Conservation (phyloP, 2,329 filamentous ascomycete species). For the Achaetomium macrosporum region DNA sequence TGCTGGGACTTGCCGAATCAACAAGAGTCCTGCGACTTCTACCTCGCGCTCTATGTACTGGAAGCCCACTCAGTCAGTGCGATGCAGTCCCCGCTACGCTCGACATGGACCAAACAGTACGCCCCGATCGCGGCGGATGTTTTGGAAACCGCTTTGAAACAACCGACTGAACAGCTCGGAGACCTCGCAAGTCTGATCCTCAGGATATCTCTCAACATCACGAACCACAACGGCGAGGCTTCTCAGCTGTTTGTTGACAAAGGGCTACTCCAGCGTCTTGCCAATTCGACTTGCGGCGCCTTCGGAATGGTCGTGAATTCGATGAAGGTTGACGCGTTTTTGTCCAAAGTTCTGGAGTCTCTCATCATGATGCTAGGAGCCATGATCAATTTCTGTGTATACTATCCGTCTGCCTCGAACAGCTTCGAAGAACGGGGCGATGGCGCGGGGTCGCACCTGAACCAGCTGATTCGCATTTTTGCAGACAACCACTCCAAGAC, state of each 20-base stretch:
- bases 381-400: constrained; percentile 82
- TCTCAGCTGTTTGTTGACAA: constrained; percentile 64
- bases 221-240: constrained; percentile 69
- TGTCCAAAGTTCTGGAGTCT: constrained; percentile 54
- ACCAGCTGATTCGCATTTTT: constrained; percentile 59
- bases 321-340: constrained; percentile 44
- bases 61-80: constrained; percentile 48
- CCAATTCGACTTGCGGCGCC: constrained; percentile 44
- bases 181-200: constrained; percentile 47
- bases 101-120: constrained; percentile 44
- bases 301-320: constrained; percentile 45
- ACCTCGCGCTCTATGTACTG: constrained; percentile 43
- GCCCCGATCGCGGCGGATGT: constrained; percentile 47
- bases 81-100: constrained; percentile 38
- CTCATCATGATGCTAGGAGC: constrained; percentile 74
- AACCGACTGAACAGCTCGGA: constrained; percentile 33
- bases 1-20: constrained; percentile 34
- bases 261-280: constrained; percentile 45
- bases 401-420: constrained; percentile 57
- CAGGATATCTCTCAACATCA: constrained; percentile 75
- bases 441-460: constrained; percentile 42
- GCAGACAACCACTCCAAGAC: constrained; percentile 59
- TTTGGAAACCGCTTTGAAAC: constrained; percentile 35
- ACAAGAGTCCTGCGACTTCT: constrained; percentile 35
- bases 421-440: constrained; percentile 38